Percentiles rank a stretch among this genome's conserved stretches.
phyloP scores from a whole-genome alignment of 495 filamentous ascomycete genomes.

The Endocarpon pusillum region DNA sequence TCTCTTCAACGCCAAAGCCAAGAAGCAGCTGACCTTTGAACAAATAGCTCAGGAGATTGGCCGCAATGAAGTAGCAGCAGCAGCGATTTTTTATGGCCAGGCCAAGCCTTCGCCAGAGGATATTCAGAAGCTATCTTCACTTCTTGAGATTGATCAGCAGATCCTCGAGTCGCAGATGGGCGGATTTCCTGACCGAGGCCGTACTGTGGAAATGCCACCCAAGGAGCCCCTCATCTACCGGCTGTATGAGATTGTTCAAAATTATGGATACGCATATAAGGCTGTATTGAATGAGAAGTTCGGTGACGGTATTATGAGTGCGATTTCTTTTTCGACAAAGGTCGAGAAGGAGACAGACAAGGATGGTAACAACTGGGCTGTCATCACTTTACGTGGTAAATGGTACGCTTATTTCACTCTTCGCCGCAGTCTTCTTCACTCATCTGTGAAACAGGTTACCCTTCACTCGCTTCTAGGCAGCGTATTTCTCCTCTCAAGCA shows the following conservation, averaged over 20 bases:
- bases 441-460: constrained; percentile 34
- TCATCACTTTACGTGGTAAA: constrained; percentile 85
- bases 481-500: not conserved
- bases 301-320: constrained; percentile 97
- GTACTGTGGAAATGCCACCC: constrained; percentile 81
- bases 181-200: constrained; percentile 68
- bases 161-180: constrained; percentile 43
- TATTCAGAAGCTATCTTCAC: constrained; percentile 46
- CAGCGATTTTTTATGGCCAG: constrained; percentile 92
- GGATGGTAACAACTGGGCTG: constrained; percentile 65
- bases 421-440: not conserved
- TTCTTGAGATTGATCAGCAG: constrained; percentile 45
- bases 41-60: constrained; percentile 58
- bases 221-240: constrained; percentile 88
- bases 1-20: constrained; percentile 75
- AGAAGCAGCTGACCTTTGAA: constrained; percentile 61
- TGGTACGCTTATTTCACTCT: constrained; percentile 42
- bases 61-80: constrained; percentile 77
- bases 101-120: constrained; percentile 65
- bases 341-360: constrained; percentile 91
- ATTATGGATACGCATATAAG: constrained; percentile 95
- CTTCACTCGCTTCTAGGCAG: constrained; percentile 39
- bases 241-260: constrained; percentile 93
- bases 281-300: constrained; percentile 97
- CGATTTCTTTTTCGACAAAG: constrained; percentile 81